Percentiles rank a stretch among this genome's conserved stretches.
phyloP scores from a whole-genome alignment of 805 yeast genomes.

The Lachancea dasiensis region DNA sequence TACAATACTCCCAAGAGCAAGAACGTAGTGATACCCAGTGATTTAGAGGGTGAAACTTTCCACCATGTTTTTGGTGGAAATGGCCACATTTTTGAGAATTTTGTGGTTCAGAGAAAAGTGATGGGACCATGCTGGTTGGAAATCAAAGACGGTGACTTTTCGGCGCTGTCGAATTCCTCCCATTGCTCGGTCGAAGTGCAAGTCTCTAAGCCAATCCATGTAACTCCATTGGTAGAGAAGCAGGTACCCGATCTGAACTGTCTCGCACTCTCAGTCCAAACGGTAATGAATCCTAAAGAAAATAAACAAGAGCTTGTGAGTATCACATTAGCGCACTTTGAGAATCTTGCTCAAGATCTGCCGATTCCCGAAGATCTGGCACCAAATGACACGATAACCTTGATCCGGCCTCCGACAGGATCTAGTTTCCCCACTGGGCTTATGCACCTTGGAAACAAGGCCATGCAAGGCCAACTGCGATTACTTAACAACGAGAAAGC shows the following conservation, averaged over 20 bases:
- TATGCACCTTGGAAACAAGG: slow-evolving; percentile 50
- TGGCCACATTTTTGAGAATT: slow-evolving; percentile 72
- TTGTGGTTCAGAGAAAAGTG: slow-evolving; percentile 71
- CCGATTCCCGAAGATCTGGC: slow-evolving; percentile 56
- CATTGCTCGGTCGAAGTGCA: slow-evolving; percentile 78
- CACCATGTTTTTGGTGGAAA: slow-evolving; percentile 73
- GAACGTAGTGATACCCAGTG: slow-evolving; percentile 48
- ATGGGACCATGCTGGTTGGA: slow-evolving; percentile 99
- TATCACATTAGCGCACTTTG: slow-evolving; percentile 68
- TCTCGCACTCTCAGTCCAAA: slow-evolving; percentile 71
- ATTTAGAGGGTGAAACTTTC: slow-evolving; percentile 70
- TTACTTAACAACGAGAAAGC: slow-evolving; percentile 69
- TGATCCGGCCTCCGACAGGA: slow-evolving; percentile 71
- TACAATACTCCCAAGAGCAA: slow-evolving; percentile 55
- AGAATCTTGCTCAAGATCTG: slow-evolving; percentile 65
- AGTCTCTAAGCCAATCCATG: slow-evolving; percentile 41
- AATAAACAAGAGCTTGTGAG: slow-evolving; percentile 85
- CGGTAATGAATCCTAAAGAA: slow-evolving; percentile 65
- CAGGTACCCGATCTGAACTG: slow-evolving; percentile 65
- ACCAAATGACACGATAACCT: slow-evolving; percentile 60
- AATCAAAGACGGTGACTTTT: slow-evolving; percentile 57
- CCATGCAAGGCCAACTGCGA: slow-evolving; percentile 40
- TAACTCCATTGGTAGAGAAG: slow-evolving; percentile 43
- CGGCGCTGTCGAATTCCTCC: slow-evolving; percentile 54
- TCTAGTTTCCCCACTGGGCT: slow-evolving; percentile 74